These are phyloP conservation scores for Blepharisma japonicum DNA, from an alignment of 73 alveolate genomes.

Conservation along the genomic window DNA sequence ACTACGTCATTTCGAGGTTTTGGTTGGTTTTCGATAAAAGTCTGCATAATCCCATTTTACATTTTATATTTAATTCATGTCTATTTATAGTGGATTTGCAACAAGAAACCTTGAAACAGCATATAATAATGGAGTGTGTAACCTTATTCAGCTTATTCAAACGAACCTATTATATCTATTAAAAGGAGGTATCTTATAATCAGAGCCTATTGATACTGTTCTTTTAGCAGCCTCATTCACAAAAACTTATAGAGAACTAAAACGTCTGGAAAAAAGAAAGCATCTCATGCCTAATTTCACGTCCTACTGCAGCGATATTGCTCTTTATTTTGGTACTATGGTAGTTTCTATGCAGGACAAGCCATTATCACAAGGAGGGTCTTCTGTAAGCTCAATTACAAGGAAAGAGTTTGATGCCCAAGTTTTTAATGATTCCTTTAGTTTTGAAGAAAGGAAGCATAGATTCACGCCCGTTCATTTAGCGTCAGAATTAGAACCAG, in stretches of 20 bases:
- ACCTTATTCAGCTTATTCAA: constrained; percentile 7
- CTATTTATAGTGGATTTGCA: constrained; percentile 31
- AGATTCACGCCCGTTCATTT: no score
- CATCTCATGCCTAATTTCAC: constrained; percentile 8
- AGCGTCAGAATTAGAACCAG: no score
- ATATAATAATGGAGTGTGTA: constrained; percentile 3
- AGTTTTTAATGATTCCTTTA: no score
- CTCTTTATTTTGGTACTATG: not conserved
- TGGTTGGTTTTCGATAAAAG: no score
- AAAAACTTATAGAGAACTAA: not conserved
- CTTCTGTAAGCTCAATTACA: no score
- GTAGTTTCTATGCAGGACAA: no score
- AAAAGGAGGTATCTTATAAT: not conserved
- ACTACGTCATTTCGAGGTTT: no score
- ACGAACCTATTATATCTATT: not conserved
- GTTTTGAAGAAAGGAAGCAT: no score
- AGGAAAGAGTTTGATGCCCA: no score
- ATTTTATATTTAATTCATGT: not conserved
- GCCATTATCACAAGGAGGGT: no score
- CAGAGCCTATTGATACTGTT: not conserved
- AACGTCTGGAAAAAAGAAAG: not conserved
- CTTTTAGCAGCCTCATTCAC: not conserved
- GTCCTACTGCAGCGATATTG: not conserved
- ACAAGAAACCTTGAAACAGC: constrained; percentile 27
- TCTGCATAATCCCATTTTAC: no score